Percentiles rank a stretch among this genome's conserved stretches.
phyloP scores from a whole-genome alignment of 768 basidiomycete species.

The Russula virescens region DNA sequence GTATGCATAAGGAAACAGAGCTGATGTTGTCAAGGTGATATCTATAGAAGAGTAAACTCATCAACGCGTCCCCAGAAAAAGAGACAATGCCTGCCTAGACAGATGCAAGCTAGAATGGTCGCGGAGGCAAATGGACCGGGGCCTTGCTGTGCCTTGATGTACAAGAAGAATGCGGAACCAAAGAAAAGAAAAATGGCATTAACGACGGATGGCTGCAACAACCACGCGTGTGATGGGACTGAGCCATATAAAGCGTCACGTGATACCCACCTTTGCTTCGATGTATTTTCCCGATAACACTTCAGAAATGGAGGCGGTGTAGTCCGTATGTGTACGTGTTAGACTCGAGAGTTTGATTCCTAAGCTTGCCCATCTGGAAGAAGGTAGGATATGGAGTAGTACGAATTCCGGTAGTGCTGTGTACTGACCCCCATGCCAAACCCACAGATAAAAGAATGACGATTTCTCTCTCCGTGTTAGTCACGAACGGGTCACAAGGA shows the following conservation, averaged over 20 bases:
- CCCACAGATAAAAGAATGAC: slow-evolving; percentile 46
- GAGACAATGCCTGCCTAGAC: slow-evolving; percentile 41
- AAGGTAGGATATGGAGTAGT: not conserved
- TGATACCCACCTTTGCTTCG: slow-evolving; percentile 38
- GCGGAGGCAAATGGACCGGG: slow-evolving; percentile 60
- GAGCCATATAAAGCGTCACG: slow-evolving; percentile 27
- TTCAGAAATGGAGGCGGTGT: slow-evolving; percentile 34
- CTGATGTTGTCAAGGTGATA: slow-evolving; percentile 51
- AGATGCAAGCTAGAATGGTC: slow-evolving; percentile 53
- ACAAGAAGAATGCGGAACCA: slow-evolving; percentile 52
- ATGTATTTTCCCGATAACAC: slow-evolving; percentile 51
- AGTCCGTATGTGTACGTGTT: slow-evolving; percentile 41
- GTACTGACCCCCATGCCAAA: slow-evolving; percentile 47
- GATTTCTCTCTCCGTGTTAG: slow-evolving; percentile 59
- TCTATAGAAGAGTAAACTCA: slow-evolving; percentile 35
- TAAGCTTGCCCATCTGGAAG: slow-evolving; percentile 56
- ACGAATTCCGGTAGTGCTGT: slow-evolving; percentile 31
- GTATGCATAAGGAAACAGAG: slow-evolving; percentile 58
- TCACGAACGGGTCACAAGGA: slow-evolving; percentile 61
- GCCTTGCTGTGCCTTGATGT: slow-evolving; percentile 51
- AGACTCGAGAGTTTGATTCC: slow-evolving; percentile 58
- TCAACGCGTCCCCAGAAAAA: not conserved
- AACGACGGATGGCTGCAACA: slow-evolving; percentile 49
- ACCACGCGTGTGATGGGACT: not conserved
- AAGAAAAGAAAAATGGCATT: slow-evolving; percentile 57